Evolutionary conservation across 257 asterid species (phyloP), one percentile per base, ranked within the genome.

Genomic region (Solanum ahanhuiri): DNA sequence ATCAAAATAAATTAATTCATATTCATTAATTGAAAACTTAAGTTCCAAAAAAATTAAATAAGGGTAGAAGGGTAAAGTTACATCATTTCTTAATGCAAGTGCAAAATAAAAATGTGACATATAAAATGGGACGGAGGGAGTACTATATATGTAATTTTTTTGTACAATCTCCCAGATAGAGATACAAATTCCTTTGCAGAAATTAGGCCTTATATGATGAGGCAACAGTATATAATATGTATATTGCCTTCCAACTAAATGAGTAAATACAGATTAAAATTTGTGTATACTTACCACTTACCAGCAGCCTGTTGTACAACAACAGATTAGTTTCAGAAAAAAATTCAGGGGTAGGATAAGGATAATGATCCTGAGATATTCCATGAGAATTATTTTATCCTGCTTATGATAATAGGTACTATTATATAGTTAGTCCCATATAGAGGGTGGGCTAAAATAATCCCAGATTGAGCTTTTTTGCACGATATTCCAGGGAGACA

Each of bases 211-310:
- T 39, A n/a, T 39, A n/a, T 6, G 2, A 76, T 23, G n/a, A 12
- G 82, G 82, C n/a, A n/a, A 76, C 17, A n/a, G 0, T 23, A 63
- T 63, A 63, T n/a, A 63, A n/a, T 60, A 63, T 63, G 31, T 39
- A n/a, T 75, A 39, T n/a, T 8, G 28, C 7, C 58, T 11, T 85
- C 87, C 89, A 85, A 86, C 39, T 82, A 85, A 69, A 85, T 85
- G 81, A 85, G 75, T 58, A 14, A 23, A 37, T 22, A 23, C 20
- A 11, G 54, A n/a, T 73, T 22, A 37, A 3, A 39, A 28, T n/a
- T 75, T 96, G 98, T 25, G 94, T 89, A 87, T 97, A 95, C 93
- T 94, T 96, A 85, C 98, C 98, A 9, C 93, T 95, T 96, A 83
- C 98, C 98, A 8, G 93, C 88, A 23, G 98, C 98, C 99, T 96